Evolutionary conservation across 2,329 filamentous ascomycete species (phyloP).

Genomic region (Chaetomiaceae sp.): DNA sequence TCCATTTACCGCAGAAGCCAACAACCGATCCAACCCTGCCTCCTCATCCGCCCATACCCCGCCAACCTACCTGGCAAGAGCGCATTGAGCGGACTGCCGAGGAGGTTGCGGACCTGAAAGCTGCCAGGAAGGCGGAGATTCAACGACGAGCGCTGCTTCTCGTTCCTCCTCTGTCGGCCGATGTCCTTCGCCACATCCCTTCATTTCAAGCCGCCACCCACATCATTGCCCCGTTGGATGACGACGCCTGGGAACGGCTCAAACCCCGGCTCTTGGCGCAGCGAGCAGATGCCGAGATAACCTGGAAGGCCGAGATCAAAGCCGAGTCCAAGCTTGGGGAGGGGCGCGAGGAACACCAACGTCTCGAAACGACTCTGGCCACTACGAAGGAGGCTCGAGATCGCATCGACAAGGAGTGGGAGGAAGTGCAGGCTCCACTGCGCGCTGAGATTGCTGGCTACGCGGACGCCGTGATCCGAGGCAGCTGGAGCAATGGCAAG

Average conservation of each 20-base stretch:
- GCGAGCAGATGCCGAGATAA: constrained; percentile 58
- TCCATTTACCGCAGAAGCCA: not conserved
- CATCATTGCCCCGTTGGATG: constrained; percentile 60
- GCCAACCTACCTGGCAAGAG: constrained; percentile 16
- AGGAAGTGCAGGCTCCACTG: constrained; percentile 61
- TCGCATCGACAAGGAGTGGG: constrained; percentile 61
- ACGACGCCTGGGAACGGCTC: constrained; percentile 63
- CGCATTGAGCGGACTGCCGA: constrained; percentile 50
- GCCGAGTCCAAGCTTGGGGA: constrained; percentile 23
- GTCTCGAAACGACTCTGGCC: constrained; percentile 22
- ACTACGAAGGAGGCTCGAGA: constrained; percentile 48
- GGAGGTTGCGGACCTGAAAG: constrained; percentile 59
- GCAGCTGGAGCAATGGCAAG: constrained; percentile 58
- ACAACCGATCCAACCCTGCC: not conserved
- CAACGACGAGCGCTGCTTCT: constrained; percentile 62
- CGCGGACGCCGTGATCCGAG: constrained; percentile 63
- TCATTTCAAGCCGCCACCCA: constrained; percentile 69
- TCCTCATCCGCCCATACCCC: not conserved
- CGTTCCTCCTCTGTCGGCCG: constrained; percentile 56
- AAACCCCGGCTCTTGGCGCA: constrained; percentile 62
- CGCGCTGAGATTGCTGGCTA: constrained; percentile 58
- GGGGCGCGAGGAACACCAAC: constrained; percentile 14
- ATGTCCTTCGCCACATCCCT: constrained; percentile 61
- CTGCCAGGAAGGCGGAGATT: constrained; percentile 61
- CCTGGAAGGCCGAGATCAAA: constrained; percentile 40